phyloP scores from a whole-genome alignment of 805 yeast genomes.

The Candida caryicola region DNA sequence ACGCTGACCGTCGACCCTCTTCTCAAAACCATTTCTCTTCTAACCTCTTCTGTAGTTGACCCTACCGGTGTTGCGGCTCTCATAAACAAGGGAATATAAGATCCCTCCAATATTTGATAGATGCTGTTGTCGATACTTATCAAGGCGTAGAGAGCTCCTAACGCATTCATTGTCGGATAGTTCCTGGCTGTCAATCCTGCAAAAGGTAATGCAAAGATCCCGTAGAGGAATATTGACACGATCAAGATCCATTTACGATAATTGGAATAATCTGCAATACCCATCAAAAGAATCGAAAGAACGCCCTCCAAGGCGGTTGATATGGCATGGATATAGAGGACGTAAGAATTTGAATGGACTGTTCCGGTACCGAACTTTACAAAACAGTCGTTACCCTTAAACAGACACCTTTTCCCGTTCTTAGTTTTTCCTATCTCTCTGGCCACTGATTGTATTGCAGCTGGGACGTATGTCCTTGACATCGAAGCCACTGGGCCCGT shows the following conservation, averaged over 20 bases:
- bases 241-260: conserved; percentile 33
- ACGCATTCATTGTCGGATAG: conserved; percentile 19
- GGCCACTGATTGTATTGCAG: conserved; percentile 37
- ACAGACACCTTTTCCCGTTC: conserved; percentile 21
- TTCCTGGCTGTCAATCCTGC: conserved; percentile 22
- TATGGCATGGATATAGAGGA: conserved; percentile 35
- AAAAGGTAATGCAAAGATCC: conserved; percentile 35
- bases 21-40: conserved; percentile 22
- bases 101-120: conserved; percentile 38
- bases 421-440: conserved; percentile 25
- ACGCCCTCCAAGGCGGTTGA: conserved; percentile 39
- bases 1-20: conserved; percentile 37
- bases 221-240: conserved; percentile 29
- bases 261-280: conserved; percentile 40
- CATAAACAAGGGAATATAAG: conserved; percentile 42
- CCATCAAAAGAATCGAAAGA: conserved; percentile 34
- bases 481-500: conserved; percentile 44
- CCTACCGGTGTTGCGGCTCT: conserved; percentile 22
- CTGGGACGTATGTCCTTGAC: conserved; percentile 41
- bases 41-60: conserved; percentile 19
- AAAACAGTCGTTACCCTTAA: conserved; percentile 36
- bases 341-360: conserved; percentile 36
- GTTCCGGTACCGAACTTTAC: conserved; percentile 31
- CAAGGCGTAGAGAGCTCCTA: conserved; percentile 31
- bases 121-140: conserved; percentile 26